phyloP scores from a whole-genome alignment of 192 early-diverging fungal genomes.

The Coemansia javaensis region DNA sequence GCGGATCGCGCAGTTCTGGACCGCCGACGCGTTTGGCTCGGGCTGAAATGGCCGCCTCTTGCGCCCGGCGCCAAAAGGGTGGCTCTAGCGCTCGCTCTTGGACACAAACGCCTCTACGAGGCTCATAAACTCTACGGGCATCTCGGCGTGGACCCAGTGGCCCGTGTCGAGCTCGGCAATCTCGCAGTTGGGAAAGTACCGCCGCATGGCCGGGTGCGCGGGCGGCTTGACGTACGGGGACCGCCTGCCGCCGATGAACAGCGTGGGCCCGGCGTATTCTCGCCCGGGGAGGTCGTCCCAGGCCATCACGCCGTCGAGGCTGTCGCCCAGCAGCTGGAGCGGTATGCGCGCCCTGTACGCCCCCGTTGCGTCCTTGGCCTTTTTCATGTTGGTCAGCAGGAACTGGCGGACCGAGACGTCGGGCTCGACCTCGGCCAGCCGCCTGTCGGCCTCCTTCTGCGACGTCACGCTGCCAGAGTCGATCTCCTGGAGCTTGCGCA shows the following conservation, averaged over 20 bases:
- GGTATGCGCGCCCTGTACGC: constrained; percentile 70
- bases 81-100: background rate
- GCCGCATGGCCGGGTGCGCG: constrained; percentile 53
- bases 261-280: constrained; percentile 57
- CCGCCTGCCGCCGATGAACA: constrained; percentile 78
- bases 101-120: constrained; percentile 53
- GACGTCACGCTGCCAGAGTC: constrained; percentile 47
- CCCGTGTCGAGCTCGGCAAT: constrained; percentile 73
- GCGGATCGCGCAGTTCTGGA: constrained; percentile 60
- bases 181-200: constrained; percentile 67
- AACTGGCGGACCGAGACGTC: constrained; percentile 69
- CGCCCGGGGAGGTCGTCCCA: constrained; percentile 47
- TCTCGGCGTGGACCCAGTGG: constrained; percentile 88
- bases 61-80: background rate
- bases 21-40: constrained; percentile 26
- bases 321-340: constrained; percentile 59
- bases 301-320: constrained; percentile 50
- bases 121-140: constrained; percentile 60
- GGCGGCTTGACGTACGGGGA: constrained; percentile 63
- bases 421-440: constrained; percentile 51
- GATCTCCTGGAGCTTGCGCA: constrained; percentile 56
- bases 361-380: constrained; percentile 20
- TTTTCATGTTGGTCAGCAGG: constrained; percentile 87
- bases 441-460: constrained; percentile 58
- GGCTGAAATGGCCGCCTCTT: background rate